Percentiles rank a stretch among this genome's conserved stretches.
Conservation (phyloP, 2,329 filamentous ascomycete genomes). For the Epichloe brachyelytri region DNA sequence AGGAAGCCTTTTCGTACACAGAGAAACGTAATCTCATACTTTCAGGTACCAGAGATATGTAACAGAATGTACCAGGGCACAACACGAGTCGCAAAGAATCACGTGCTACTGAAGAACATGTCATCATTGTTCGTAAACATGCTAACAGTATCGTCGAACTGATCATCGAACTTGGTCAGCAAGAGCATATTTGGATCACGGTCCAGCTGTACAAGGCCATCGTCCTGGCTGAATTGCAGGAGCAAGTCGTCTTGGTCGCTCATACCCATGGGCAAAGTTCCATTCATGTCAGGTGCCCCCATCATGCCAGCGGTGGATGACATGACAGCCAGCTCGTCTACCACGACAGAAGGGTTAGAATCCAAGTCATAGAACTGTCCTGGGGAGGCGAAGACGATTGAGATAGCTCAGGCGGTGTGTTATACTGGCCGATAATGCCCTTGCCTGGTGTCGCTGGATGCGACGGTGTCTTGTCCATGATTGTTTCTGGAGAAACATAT, state of each 20-base stretch:
- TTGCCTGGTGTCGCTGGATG: conserved; percentile 35
- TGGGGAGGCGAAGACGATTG: conserved; percentile 40
- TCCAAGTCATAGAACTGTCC: conserved; percentile 35
- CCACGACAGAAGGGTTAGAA: conserved; percentile 20
- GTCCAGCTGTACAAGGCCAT: conserved; percentile 30
- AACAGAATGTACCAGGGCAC: background rate
- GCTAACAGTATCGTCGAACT: conserved; percentile 33
- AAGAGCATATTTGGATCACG: conserved; percentile 35
- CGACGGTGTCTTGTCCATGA: conserved; percentile 24
- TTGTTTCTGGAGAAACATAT: conserved; percentile 35
- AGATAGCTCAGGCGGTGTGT: conserved; percentile 48
- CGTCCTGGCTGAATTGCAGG: conserved; percentile 28
- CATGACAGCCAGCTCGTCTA: conserved; percentile 19
- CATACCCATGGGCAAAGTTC: conserved; percentile 20
- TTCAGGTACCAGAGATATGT: conserved; percentile 2
- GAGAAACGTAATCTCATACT: conserved; percentile 3
- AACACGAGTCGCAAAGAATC: conserved; percentile 2
- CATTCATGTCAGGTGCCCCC: conserved; percentile 20
- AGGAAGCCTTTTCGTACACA: conserved; percentile 6
- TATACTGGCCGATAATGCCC: conserved; percentile 38
- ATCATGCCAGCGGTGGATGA: conserved; percentile 19
- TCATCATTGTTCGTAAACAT: conserved; percentile 41
- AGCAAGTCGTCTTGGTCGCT: conserved; percentile 31
- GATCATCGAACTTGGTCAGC: conserved; percentile 42
- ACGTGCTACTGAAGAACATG: conserved; percentile 35